Base-by-base conservation (phyloP, 2,329 filamentous ascomycete genomes). In the Curvularia eragrostidis region DNA sequence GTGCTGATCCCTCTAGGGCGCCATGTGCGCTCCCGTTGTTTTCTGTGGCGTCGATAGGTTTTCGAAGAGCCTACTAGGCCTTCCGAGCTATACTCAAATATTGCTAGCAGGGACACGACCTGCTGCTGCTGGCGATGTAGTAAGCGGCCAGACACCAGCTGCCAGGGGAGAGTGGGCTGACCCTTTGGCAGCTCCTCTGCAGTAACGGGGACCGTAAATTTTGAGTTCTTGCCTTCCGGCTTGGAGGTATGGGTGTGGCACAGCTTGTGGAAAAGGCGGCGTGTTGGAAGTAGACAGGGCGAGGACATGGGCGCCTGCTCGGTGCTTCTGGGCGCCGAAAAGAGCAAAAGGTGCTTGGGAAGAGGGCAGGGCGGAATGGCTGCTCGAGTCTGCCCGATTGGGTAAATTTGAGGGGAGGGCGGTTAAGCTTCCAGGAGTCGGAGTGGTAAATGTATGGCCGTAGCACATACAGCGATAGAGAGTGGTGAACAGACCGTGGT, bases 21-120 rank as follows among this genome's bases (percentile, higher is more conserved):
- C 54, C 54, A 57, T 54, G 50, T 54, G 54, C 54, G 54, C 26
- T 57, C 50, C 54, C 54, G 54, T 54, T 48, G 43, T 23, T 26
- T 24, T 49, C 47, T 52, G 53, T 56, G 38, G 34, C 32, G 41
- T 38, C 47, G 15, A 18, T 13, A 26, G n/a, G 23, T 18, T 32
- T 38, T 39, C 21, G 12, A 19, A 15, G 15, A 23, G 34, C 23
- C 36, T 39, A 19, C 9, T 38, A 24, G 32, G 7, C 19, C 32
- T 8, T 24, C 26, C 42, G 15, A 42, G 39, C 21, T 42, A 7
- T 42, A 23, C 21, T 24, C 15, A 24, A 42, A 7, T 5, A 24
- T 42, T 43, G 41, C 41, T 24, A 43, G 24, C 15, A 18, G 8
- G 1, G 34, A 36, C 34, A 18, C 15, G 15, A 36, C 34, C 6